These are phyloP conservation scores for Nematocida sp. DNA, from an alignment of 371 early-diverging fungal genomes.

Conservation along the genomic window DNA sequence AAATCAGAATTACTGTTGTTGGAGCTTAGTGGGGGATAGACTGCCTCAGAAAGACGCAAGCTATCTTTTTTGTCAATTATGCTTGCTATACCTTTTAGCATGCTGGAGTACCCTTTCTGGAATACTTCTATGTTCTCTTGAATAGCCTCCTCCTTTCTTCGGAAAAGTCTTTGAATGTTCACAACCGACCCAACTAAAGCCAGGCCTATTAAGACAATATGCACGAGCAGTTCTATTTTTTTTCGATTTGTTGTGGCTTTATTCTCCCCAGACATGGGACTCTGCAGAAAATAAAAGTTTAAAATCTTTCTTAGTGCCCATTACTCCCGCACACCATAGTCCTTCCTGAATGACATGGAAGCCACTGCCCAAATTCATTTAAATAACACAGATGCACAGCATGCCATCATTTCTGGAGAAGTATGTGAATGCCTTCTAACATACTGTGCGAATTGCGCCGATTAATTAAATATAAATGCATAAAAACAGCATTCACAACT, in stretches of 20 bases:
- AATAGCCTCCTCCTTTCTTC: conserved; percentile 12
- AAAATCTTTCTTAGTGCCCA: neutral
- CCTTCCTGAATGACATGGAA: no score
- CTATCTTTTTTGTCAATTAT: neutral
- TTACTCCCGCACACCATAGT: no score
- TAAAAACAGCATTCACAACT: no score
- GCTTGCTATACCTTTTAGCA: neutral
- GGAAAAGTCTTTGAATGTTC: neutral
- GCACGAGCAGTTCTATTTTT: neutral
- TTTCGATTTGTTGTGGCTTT: neutral
- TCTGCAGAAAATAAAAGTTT: conserved; percentile 32
- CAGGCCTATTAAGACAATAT: conserved; percentile 22
- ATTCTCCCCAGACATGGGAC: neutral
- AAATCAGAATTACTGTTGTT: neutral
- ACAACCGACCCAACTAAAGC: conserved; percentile 15
- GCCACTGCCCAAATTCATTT: no score
- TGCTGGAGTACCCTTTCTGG: neutral
- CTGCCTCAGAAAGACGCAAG: neutral
- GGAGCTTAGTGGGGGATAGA: neutral
- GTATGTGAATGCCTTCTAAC: no score
- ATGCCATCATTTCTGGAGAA: no score
- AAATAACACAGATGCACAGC: no score
- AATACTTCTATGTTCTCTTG: conserved; percentile 9
- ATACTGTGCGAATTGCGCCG: no score
- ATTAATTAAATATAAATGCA: no score